Conservation (phyloP, 352 stramenopile genomes). For the Lagenidium giganteum region DNA sequence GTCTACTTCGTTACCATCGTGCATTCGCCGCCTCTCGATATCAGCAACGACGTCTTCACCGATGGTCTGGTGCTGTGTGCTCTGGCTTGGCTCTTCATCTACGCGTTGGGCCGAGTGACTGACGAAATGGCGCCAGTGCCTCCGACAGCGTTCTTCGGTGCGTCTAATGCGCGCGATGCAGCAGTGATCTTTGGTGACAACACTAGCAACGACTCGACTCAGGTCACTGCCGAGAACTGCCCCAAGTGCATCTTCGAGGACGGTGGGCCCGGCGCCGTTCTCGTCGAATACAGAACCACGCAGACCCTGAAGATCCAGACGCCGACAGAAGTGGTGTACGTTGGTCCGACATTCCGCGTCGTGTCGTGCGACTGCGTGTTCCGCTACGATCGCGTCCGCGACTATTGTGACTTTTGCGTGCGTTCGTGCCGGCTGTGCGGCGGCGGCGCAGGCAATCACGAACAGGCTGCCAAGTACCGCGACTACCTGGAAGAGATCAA, state of each 20-base stretch:
- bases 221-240: slow-evolving; percentile 75
- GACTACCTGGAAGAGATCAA: slow-evolving; percentile 68
- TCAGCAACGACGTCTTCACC: slow-evolving; percentile 41
- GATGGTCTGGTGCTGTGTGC: slow-evolving; percentile 32
- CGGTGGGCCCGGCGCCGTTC: slow-evolving; percentile 59
- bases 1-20: slow-evolving; percentile 48
- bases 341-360: slow-evolving; percentile 79
- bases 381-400: slow-evolving; percentile 46
- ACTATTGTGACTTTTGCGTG: slow-evolving; percentile 76
- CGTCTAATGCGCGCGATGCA: slow-evolving; percentile 38
- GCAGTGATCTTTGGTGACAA: slow-evolving; percentile 32
- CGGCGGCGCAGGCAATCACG: slow-evolving; percentile 67
- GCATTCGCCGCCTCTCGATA: slow-evolving; percentile 23
- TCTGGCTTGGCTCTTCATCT: slow-evolving; percentile 34
- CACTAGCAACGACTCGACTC: slow-evolving; percentile 3
- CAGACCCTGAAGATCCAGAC: slow-evolving; percentile 39
- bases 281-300: slow-evolving; percentile 54
- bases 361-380: slow-evolving; percentile 82
- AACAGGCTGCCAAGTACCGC: slow-evolving; percentile 70
- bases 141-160: slow-evolving; percentile 70
- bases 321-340: slow-evolving; percentile 45
- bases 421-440: slow-evolving; percentile 68
- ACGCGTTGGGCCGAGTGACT: slow-evolving; percentile 39
- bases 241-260: slow-evolving; percentile 81
- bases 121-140: slow-evolving; percentile 62